Base-by-base conservation (phyloP, 257 asterid species). In the Nicotiana knightiana region DNA sequence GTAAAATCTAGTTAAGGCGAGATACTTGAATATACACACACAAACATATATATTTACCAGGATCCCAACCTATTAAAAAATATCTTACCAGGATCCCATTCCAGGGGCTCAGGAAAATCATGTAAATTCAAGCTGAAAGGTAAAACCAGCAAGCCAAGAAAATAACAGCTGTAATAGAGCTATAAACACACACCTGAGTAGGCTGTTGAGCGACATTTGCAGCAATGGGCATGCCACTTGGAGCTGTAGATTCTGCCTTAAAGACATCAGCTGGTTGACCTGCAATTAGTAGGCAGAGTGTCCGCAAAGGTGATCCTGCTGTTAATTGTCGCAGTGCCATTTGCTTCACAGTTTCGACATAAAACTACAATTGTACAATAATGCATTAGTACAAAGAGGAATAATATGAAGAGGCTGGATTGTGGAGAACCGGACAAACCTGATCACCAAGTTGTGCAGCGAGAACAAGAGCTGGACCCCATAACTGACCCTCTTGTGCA, bases 391-490 rank as follows among this genome's bases (percentile, higher is more conserved):
- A 18, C 28, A 58, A 78, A 58, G 62, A 81, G 64, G 16, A 67
- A 78, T 78, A 53, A 71, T 54, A 79, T 67, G 59, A 57, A 81
- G 10, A 62, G n/a, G 46, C 57, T 61, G 67, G 32, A 46, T 83
- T 80, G 58, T 57, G 21, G 82, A 46, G 46, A 81, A 67, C 82
- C 33, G 58, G 73, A 75, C 70, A 65, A 77, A 84, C 99, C 91
- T 93, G 97, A 85, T 92, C 92, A 32, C 99, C 97, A 81, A 95
- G 96, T 85, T 90, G 99, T 64, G 98, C 99, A 83, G 98, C 98
- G 84, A 95, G 98, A 84, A 92, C 92, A 83, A 95, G 95, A 78
- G 99, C 99, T 82, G 95, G 99, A 55, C 98, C 99, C 99, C 99
- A 95, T 87, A 95, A 82, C 84, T 93, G 98, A 82, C 99, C 98